Base-by-base conservation (phyloP, 106 monocot species). In the Vanilla planifolia region DNA sequence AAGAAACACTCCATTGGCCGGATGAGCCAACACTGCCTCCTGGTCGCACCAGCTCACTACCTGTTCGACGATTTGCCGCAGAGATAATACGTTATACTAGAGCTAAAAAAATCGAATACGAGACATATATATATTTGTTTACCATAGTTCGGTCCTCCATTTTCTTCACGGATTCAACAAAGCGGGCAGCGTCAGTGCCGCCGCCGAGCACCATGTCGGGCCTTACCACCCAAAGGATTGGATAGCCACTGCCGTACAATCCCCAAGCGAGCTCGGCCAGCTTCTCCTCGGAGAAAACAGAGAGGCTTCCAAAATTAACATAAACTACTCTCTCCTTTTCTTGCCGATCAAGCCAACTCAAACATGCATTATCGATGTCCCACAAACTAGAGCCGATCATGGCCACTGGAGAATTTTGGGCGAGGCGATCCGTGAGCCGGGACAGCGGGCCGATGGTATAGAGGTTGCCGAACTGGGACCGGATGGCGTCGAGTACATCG, bases 391-490 rank as follows among this genome's bases (percentile, higher is more conserved):
- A 67, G 20, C 51, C 6, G 29, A 75, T 43, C 43, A 52, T 36
- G 14, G 48, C 14, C 1, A 34, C 4, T 0, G 57, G 19, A 6
- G 33, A 17, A 23, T 37, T 4, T 11, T 9, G 23, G 3, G 56
- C 24, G 16, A 27, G 41, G 22, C 13, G 48, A 16, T 27, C 40
- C 47, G 40, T 13, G 10, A 46, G 29, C 26, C 33, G 14, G 8
- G 51, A 24, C 30, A 91, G 55, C 9, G 90, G 71, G 2, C 90
- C 90, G 35, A 86, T 40, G 26, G 85, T 66, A 63, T 82, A 82
- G 14, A 91, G 29, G 4, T 59, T 70, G 1, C 75, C 85, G 32
- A 86, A 86, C 40, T 66, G 68, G 24, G 20, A 4, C 15, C 26
- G 53, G 57, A 91, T 50, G 8, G 75, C 79, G 6, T 59, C 32